Base-by-base conservation (phyloP, 2,329 filamentous ascomycete species). In the Atkinsonella texensis region DNA sequence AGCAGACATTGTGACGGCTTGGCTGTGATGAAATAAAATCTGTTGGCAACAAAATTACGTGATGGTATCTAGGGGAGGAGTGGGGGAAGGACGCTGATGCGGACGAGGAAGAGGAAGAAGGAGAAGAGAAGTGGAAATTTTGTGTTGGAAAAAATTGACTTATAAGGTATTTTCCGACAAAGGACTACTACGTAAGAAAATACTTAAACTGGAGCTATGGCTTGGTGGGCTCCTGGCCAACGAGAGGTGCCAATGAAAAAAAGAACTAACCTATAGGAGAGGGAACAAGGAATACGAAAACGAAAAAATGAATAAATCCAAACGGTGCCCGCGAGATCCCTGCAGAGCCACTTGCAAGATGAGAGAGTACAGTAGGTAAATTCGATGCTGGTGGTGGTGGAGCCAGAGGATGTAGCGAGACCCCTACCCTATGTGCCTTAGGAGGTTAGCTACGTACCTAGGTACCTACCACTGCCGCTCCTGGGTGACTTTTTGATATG, bases 1-100 rank as follows among this genome's bases (percentile, higher is more conserved):
- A 55, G 61, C 59, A 61, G 65, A 66, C 67, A 69, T 69, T 53
- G 46, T 63, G 57, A 44, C 49, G 52, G 54, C 51, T 60, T 48
- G 52, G 54, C 51, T 60, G 52, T 51, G 31, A 20, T 28, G 5
- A 43, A 50, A 43, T 23, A 47, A 40, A 53, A 20, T 43, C 50
- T 48, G 41, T 48, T 50, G 31, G 50, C 52, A 49, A 50, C 33
- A 50, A 53, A 51, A 47, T 46, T n/a, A 39, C 41, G 38, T 13
- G 17, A 6, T 42, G n/a, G 39, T 28, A 9, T 12, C 15, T 15
- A 38, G 35, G 35, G 35, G 10, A 38, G 35, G 9, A 11, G 17
- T 12, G 46, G 20, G n/a, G 15, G 20, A 32, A 42, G 15, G 48
- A 49, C n/a, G 20, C 20, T 4, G 13, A 41, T 31, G 35, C 12